Percentiles rank a stretch among this genome's conserved stretches.
These are phyloP conservation scores for Vanderwaltozyma polyspora DNA, from an alignment of 805 yeast species.

Conservation along the genomic window DNA sequence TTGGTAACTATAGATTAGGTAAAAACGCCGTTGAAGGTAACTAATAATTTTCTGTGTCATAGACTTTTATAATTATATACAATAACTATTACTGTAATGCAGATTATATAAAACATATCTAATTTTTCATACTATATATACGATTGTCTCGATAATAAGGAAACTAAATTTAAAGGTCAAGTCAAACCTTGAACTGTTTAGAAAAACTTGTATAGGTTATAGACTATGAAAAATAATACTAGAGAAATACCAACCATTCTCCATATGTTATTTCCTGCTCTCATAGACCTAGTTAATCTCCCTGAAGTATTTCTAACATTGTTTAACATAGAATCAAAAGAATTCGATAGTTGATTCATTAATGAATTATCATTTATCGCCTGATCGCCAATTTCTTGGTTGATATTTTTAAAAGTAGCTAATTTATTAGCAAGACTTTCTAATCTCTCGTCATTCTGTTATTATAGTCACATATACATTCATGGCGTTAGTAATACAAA, in stretches of 20 bases:
- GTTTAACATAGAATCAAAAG: conserved; percentile 38
- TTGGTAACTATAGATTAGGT: conserved; percentile 81
- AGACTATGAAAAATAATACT: conserved; percentile 42
- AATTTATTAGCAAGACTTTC: conserved; percentile 55
- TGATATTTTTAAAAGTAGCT: conserved; percentile 51
- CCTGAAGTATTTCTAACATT: conserved; percentile 42
- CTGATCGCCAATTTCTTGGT: conserved; percentile 55
- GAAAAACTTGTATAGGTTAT: conserved; percentile 42
- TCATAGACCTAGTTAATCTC: conserved; percentile 44
- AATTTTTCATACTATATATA: too few species aligned
- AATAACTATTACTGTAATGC: not conserved
- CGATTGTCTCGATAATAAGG: too few species aligned
- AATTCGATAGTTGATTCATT: conserved; percentile 34
- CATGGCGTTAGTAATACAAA: not conserved
- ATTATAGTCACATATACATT: not conserved
- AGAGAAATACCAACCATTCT: conserved; percentile 50
- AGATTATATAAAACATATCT: too few species aligned
- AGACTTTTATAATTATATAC: not conserved
- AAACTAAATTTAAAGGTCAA: not conserved
- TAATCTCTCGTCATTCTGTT: conserved; percentile 50
- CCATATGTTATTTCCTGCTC: conserved; percentile 48
- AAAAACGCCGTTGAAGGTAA: conserved; percentile 49
- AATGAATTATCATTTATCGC: conserved; percentile 43
- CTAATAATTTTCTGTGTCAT: not conserved
- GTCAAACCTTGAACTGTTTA: too few species aligned